Evolutionary conservation across 345 rosid species (phyloP), one percentile per base, ranked within the genome.

Genomic region (Eucalyptus coolabah): DNA sequence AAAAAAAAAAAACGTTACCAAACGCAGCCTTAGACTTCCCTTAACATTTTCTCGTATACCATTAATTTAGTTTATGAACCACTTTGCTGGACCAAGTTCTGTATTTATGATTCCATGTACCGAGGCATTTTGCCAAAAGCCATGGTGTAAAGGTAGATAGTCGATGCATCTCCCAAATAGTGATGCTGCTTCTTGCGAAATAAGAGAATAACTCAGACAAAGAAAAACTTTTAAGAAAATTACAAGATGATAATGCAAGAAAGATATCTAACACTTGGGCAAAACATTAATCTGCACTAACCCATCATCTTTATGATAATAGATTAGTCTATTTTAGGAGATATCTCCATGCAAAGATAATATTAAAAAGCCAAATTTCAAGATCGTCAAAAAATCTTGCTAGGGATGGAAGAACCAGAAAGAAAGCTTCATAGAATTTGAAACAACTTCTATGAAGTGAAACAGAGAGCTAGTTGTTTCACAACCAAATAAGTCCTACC

Each of bases 401-500:
- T 77, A 77, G 16, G 85, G 47, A 77, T 12, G 47, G 85, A 77
- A 21, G 28, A 77, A 77, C 5, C 12, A 77, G 85, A 40, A 19
- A 77, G 47, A 77, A 37, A 37, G 83, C 28, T 37, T 77, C 83
- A 77, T n/a, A 56, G 88, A 86, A 47, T 86, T 86, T 21, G 21
- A 56, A 86, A 53, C 65, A 24, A 34, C 44, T 72, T 34, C 37
- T 32, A 15, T 40, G 44, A 30, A 69, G 54, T 49, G 67, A 86
- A 85, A 60, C 50, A 65, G 50, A 28, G 32, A 63, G 67, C 40
- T 49, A 51, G 26, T 87, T 72, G 32, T 50, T 26, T 4, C 12
- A 88, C 32, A 23, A 42, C 69, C 14, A 87, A 83, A 42, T 81
- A 47, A 81, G 85, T 40, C 69, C 87, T 91, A 97, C 99, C 99